Percentiles rank a stretch among this genome's conserved stretches.
Evolutionary conservation across 768 basidiomycete genomes (phyloP).

Genomic region (Gymnopilus junonius): DNA sequence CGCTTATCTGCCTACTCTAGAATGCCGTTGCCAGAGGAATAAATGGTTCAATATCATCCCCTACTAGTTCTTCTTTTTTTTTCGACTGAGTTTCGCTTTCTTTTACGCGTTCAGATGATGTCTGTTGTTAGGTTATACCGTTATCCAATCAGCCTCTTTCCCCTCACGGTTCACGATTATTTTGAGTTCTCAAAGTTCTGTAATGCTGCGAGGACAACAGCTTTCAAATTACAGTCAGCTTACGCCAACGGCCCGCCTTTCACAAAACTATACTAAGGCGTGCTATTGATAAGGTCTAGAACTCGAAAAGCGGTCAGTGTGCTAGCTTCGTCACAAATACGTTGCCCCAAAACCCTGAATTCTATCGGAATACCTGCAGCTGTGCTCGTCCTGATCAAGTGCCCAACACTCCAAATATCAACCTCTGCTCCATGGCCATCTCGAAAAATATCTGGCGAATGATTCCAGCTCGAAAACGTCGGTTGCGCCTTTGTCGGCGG

Average conservation of each 20-base stretch:
- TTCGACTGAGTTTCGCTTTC: neutral
- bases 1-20: too few relatives aligned
- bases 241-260: too few relatives aligned
- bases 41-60: too few relatives aligned
- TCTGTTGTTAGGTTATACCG: neutral
- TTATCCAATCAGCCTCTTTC: too few relatives aligned
- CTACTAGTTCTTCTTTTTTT: neutral
- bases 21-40: too few relatives aligned
- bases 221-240: too few relatives aligned
- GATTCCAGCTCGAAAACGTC: slow-evolving; percentile 15
- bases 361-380: neutral
- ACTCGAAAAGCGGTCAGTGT: neutral
- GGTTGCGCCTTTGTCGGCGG: slow-evolving; percentile 18
- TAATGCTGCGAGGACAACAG: too few relatives aligned
- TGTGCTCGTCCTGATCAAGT: slow-evolving; percentile 14
- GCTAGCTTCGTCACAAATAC: slow-evolving; percentile 1
- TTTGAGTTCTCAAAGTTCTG: too few relatives aligned
- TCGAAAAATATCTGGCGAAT: slow-evolving; percentile 26
- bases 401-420: slow-evolving; percentile 36
- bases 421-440: slow-evolving; percentile 34
- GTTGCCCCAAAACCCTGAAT: slow-evolving; percentile 1
- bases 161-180: too few relatives aligned
- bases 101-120: neutral
- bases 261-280: too few relatives aligned
- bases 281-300: neutral